phyloP scores from a whole-genome alignment of 1,284 basidiomycete species.

The Ganoderma multipileum region DNA sequence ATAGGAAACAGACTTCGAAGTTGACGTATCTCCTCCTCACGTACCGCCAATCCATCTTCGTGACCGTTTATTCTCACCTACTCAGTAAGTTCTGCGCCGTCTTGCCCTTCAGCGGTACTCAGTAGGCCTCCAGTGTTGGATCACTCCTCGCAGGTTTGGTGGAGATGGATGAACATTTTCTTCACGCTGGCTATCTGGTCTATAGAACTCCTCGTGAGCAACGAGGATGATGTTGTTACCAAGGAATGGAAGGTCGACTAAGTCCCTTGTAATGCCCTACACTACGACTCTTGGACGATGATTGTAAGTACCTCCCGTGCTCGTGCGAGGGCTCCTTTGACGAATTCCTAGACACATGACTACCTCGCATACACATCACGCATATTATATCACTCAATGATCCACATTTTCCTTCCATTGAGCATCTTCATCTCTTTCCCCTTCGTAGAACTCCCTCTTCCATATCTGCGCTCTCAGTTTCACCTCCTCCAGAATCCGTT shows the following conservation, averaged over 20 bases:
- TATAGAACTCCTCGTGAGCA: conserved; percentile 78
- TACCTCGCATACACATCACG: conserved; percentile 7
- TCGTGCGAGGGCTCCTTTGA: background rate
- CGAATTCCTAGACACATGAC: conserved; percentile 10
- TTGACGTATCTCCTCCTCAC: conserved; percentile 78
- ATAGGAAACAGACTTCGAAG: conserved; percentile 65
- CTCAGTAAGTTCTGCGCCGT: conserved; percentile 57
- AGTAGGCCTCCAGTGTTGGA: conserved; percentile 62
- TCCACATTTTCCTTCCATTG: conserved; percentile 77
- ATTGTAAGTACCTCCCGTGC: background rate
- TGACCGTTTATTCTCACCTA: conserved; percentile 86
- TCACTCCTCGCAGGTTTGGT: conserved; percentile 88
- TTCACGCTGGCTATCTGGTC: conserved; percentile 84
- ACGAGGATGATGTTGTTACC: conserved; percentile 73
- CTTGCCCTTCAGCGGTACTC: background rate
- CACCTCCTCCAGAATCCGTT: conserved; percentile 83
- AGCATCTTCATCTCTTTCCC: conserved; percentile 62
- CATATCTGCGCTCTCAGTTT: conserved; percentile 87
- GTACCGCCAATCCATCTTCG: conserved; percentile 81
- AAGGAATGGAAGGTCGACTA: conserved; percentile 84
- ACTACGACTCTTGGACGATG: conserved; percentile 8
- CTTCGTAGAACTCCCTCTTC: conserved; percentile 89
- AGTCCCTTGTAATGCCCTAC: conserved; percentile 1
- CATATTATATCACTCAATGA: conserved; percentile 17
- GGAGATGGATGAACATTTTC: conserved; percentile 89